phyloP scores from a whole-genome alignment of 805 yeast species.

The Candida andamanensis region DNA sequence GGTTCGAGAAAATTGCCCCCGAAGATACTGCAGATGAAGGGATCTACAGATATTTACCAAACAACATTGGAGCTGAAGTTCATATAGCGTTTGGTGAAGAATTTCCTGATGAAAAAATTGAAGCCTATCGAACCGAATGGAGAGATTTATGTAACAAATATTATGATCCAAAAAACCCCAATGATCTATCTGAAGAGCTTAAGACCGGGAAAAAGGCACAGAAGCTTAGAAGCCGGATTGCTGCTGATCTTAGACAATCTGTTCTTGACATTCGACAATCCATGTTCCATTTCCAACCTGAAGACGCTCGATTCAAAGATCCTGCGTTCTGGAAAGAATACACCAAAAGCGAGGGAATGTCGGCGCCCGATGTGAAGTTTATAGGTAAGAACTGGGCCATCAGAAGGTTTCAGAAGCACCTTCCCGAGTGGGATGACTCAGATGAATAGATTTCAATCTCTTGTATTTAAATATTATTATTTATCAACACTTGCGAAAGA shows the following conservation, averaged over 20 bases:
- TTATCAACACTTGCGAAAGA: no score
- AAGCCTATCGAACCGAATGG: slow-evolving; percentile 68
- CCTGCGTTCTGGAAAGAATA: slow-evolving; percentile 73
- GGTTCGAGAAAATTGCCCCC: slow-evolving; percentile 83
- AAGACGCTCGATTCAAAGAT: slow-evolving; percentile 62
- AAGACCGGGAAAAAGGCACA: slow-evolving; percentile 61
- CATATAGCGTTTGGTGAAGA: slow-evolving; percentile 69
- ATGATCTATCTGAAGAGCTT: slow-evolving; percentile 57
- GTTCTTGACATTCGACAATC: slow-evolving; percentile 45
- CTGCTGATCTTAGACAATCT: slow-evolving; percentile 59
- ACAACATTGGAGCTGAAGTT: slow-evolving; percentile 62
- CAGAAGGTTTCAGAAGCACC: slow-evolving; percentile 55
- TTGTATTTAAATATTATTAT: no score
- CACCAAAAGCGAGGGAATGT: slow-evolving; percentile 58
- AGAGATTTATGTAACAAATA: slow-evolving; percentile 50
- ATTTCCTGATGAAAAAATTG: slow-evolving; percentile 55
- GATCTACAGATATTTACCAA: slow-evolving; percentile 55
- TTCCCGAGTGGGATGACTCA: slow-evolving; percentile 28
- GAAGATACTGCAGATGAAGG: slow-evolving; percentile 58
- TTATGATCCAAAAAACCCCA: slow-evolving; percentile 45
- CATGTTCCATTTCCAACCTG: slow-evolving; percentile 45
- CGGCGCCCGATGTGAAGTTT: slow-evolving; percentile 65
- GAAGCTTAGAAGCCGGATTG: slow-evolving; percentile 62
- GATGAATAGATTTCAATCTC: no score
- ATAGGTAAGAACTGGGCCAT: slow-evolving; percentile 84